Base-by-base conservation (phyloP, 163 green algal genomes). In the Chlamydomonas reinhardtii region DNA sequence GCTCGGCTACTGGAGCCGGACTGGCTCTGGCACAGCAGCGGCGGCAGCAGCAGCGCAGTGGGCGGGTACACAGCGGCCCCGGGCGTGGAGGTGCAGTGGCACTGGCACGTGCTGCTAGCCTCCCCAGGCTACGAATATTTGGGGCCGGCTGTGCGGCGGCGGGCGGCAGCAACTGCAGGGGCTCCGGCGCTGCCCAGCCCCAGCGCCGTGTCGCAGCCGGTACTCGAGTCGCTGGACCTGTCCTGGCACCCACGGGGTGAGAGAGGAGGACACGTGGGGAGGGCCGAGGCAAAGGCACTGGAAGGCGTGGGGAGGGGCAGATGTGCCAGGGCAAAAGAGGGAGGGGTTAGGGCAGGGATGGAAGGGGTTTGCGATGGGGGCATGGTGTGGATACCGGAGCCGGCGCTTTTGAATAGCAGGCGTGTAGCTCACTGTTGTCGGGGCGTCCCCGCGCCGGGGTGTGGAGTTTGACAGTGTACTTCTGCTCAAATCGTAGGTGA, bases 201-300 rank as follows among this genome's bases (percentile, higher is more conserved):
- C 61, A 31, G 35, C 54, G 19, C 35, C 19, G 74, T 29, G 27
- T 15, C 15, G 0, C 32, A n/a, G 69, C 79, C 81, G 5, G 72
- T 2, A 17, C n/a, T 87, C 37, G 17, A 4, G 20, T 35, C 56
- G 1, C 59, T 81, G 3, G 19, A 16, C 4, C 34, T 74, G 81
- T 29, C 29, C 14, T 87, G 81, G 70, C 81, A 87, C 70, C 81
- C 81, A 29, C 81, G 68, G 37, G 81, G 81, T 87, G 59, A 56
- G 70, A 3, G n/a, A 72, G 2, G 3, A n/a, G n/a, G 29, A 11
- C n/a, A 72, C 6, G 11, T 12, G 48, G 9, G 14, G 48, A 19
- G 12, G 48, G 48, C 48, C 11, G 48, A 19, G 9, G 48, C 5
- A 56, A 48, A 8, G 39, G 39, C 39, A 8, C 5, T 14, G 39